Evolutionary conservation across 306 rosid species (phyloP), one percentile per base, ranked within the genome.

Genomic region (Casuarina equisetifolia): DNA sequence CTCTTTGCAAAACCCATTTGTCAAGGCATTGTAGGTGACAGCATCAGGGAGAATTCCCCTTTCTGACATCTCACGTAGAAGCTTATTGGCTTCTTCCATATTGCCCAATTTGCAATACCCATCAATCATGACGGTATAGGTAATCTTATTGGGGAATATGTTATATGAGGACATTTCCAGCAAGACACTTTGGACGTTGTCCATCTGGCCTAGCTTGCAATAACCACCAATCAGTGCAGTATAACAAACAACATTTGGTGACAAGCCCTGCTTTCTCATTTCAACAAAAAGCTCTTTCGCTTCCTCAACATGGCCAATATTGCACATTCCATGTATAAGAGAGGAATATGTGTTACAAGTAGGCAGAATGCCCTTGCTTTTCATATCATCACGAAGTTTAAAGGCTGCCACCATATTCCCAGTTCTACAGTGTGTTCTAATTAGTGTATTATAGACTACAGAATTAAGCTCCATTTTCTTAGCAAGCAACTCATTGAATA

Each of bases 141-240:
- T 91, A 84, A 86, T 72, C 81, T 84, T 86, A 79, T 89, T 91
- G 55, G 96, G 93, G 44, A 63, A 73, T 76, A 91, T 73, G 48
- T 80, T 61, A 42, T 80, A 81, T 15, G 82, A 82, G 44, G 79
- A 76, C 93, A 91, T 91, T 75, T 87, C 90, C 69, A 69, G 73
- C 74, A 84, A 82, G 81, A 86, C 78, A 78, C 50, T 82, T 48
- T 43, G 40, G 13, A 45, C 89, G 61, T 74, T 74, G 68, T 82
- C 90, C 96, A 91, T 91, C 85, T 85, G 89, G 67, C 93, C 94
- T 70, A 86, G 78, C 82, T 85, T 88, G 68, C 91, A 88, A 81
- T 89, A 89, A 85, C 94, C 97, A 61, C 85, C 85, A 77, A 91
- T 85, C 59, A 90, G 81, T 82, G 94, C 92, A 62, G 97, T 91